Evolutionary conservation across 495 filamentous ascomycete species (phyloP).

Genomic region (Elaphomyces granulatus): DNA sequence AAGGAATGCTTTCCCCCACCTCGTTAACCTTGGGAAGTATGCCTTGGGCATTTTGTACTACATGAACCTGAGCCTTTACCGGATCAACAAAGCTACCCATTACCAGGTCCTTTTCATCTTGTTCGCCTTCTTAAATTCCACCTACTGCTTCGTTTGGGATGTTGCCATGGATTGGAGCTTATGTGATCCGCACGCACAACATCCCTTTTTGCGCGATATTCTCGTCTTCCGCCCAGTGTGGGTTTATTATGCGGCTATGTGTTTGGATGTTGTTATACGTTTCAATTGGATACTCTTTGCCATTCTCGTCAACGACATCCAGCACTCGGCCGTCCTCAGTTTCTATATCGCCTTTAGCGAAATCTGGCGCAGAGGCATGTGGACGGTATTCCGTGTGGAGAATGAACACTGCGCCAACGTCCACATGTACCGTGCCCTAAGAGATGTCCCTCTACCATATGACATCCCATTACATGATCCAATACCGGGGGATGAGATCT

Average conservation of each 20-base stretch:
- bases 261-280: conserved; percentile 72
- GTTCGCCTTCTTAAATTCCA: conserved; percentile 61
- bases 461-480: conserved; percentile 9
- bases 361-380: conserved; percentile 67
- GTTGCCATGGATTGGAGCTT: conserved; percentile 93
- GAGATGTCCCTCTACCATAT: conserved; percentile 74
- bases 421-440: conserved; percentile 62
- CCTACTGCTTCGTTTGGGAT: conserved; percentile 89
- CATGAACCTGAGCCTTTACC: conserved; percentile 61
- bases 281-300: conserved; percentile 95
- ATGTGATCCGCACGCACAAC: conserved; percentile 54
- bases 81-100: conserved; percentile 44
- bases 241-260: conserved; percentile 76
- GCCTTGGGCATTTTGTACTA: conserved; percentile 69
- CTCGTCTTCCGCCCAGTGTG: conserved; percentile 60
- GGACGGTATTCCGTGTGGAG: conserved; percentile 86
- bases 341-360: conserved; percentile 68
- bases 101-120: conserved; percentile 59
- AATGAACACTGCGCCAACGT: conserved; percentile 93
- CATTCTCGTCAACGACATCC: conserved; percentile 59
- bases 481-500: conserved; percentile 4
- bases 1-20: conserved; percentile 74
- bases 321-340: conserved; percentile 64
- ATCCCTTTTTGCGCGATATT: conserved; percentile 62
- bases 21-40: conserved; percentile 90